Evolutionary conservation across 2,329 filamentous ascomycete genomes (phyloP), one percentile per base, ranked within the genome.

Genomic region (Trichoderma oligosporum): DNA sequence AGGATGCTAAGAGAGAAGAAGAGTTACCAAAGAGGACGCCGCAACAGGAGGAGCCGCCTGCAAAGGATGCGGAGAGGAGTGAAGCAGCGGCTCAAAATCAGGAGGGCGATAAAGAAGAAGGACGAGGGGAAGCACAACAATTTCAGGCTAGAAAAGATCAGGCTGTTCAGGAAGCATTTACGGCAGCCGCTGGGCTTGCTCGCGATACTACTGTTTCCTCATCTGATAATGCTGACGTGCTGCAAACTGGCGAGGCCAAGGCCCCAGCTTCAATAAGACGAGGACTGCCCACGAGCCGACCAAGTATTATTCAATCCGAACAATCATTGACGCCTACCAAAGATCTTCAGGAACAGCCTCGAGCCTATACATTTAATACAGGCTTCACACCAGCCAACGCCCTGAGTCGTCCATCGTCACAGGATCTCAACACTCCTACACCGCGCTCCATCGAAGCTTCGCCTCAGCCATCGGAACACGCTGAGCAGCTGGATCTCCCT

Each of bases 331-430:
- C 63, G 2, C 65, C 66, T n/a, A n/a, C n/a, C 0, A 63, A 64
- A 27, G 69, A 69, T 20, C 65, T 64, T 22, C 61, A 62, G 45
- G 61, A 44, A 29, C 29, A 18, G 14, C 4, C 22, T 36, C 22
- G 31, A 24, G 22, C 65, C 4, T 52, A 49, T 25, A 46, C 49
- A 4, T 33, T 56, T 12, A 55, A n/a, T 58, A 24, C 61, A 60
- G 66, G 68, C 6, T 71, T 71, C 48, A 71, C 70, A 1, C 64
- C 70, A 6, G 70, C 69, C 25, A 71, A 71, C 48, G 18, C 57
- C 6, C 64, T 61, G 29, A 67, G 64, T 41, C 65, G 68, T 11
- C 65, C 66, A 6, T 61, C 67, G 1, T 70, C 69, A 1, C 61
- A 60, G 7, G 69, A 68, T 36, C 60, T 65, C 18, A 66, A 62